Conservation (phyloP, 805 yeast species). For the Ogataea degrootiae region DNA sequence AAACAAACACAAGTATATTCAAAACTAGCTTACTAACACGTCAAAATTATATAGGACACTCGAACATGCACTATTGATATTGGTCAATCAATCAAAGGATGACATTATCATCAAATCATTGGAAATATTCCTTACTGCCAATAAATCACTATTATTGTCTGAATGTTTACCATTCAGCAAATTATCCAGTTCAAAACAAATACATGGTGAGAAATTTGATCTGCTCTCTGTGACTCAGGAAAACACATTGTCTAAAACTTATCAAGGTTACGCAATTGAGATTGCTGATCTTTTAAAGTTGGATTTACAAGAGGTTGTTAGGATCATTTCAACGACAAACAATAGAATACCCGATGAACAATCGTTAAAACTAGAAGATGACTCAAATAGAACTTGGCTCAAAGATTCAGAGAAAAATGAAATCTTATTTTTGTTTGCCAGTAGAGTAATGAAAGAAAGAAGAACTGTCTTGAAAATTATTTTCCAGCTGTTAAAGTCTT, state of each 20-base stretch:
- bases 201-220: constrained; percentile 3
- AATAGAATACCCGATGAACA: constrained; percentile 33
- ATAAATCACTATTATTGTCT: constrained; percentile 12
- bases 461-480: constrained; percentile 41
- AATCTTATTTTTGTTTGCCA: constrained; percentile 32
- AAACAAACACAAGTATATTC: too few relatives aligned
- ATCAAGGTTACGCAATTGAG: constrained; percentile 35
- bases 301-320: constrained; percentile 42
- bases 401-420: constrained; percentile 31
- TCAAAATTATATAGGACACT: constrained; percentile 18
- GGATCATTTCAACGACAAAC: constrained; percentile 39
- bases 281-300: constrained; percentile 36
- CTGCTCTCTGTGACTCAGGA: constrained; percentile 10
- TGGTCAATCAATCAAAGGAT: constrained; percentile 10
- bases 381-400: constrained; percentile 21
- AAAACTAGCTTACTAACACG: constrained; percentile 5
- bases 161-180: constrained; percentile 11
- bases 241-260: constrained; percentile 23
- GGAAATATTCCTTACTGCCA: constrained; percentile 8
- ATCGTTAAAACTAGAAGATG: constrained; percentile 9
- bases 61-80: constrained; percentile 17
- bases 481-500: constrained; percentile 31
- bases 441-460: constrained; percentile 47
- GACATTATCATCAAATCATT: constrained; percentile 3
- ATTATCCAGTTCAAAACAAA: not conserved